Evolutionary conservation across 179 eudicot genomes (phyloP), one percentile per base, ranked within the genome.

Genomic region (Drosera spatulata): DNA sequence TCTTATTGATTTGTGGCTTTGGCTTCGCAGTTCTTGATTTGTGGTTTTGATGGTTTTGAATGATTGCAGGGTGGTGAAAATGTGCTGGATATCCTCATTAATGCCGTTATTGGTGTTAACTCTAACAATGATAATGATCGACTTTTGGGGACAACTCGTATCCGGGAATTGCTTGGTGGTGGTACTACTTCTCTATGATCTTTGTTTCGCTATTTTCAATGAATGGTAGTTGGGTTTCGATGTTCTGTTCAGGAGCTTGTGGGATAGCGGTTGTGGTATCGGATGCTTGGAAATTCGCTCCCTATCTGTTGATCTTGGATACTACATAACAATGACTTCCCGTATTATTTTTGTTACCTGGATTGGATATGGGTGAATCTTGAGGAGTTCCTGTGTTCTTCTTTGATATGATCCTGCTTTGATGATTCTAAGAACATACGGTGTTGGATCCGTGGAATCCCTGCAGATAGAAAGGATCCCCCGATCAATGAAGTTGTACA

Each of bases 401-500:
- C n/a, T 45, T 45, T 45, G 8, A 45, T 10, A 6, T 45, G 6
- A 45, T 10, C 1, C 6, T 45, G 49, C 49, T 45, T 6, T 45
- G 10, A 10, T 45, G 6, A 45, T 45, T 45, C 49, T 6, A 6
- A 45, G 49, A 10, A 45, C 10, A 45, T 45, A 45, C 10, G 49
- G 8, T 45, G 49, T 10, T 45, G 10, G 10, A 45, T 45, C 49
- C 49, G 49, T 7, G 6, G 10, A 45, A 45, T 45, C 49, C 33
- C 7, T 68, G 56, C 68, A 78, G 82, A 75, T 52, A 74, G 79
- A 6, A 74, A 69, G n/a, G n/a, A n/a, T 60, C 77, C 79, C 44
- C 82, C 79, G 10, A 78, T 78, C 15, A 77, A 78, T 37, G 79
- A 75, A 62, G 82, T 78, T 39, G 74, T 78, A 62, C 76, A 75